Base-by-base conservation (phyloP, 345 rosid genomes). In the Rubroshorea leprosula region DNA sequence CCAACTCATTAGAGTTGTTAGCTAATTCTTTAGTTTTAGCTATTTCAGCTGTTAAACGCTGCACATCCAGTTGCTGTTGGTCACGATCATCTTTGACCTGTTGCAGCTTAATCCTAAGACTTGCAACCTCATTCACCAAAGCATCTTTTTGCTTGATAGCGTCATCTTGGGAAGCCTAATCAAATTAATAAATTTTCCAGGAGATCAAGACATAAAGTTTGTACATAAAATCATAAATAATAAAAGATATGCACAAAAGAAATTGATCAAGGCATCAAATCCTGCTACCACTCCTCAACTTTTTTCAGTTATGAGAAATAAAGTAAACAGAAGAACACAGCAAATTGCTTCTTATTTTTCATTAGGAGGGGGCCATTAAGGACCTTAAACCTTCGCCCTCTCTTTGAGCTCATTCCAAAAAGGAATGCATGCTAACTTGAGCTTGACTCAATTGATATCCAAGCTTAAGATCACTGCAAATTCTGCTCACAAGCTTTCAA, bases 161-260 rank as follows among this genome's bases (percentile, higher is more conserved):
- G 45, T 89, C 96, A 21, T 89, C 91, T 65, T 79, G 85, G 63
- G 92, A 82, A 68, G 74, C 86, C 99, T 92, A 72, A 54, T 48
- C 26, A 51, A 51, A 29, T 18, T 25, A 49, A 60, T 60, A 45
- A 24, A 67, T n/a, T 57, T 51, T 52, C 15, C 47, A 23, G 54
- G 60, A 68, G 35, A 56, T 35, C 12, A 35, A 35, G 12, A 13
- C 7, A 3, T 35, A 35, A 51, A 5, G 23, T 50, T 56, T 66
- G 35, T 52, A 51, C 7, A 15, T 16, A 21, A 38, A 10, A 46
- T 35, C 9, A 4, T 3, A 29, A 29, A 29, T 35, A 3, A 4
- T 3, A 29, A 29, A 29, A 9, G 9, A 29, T 29, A 6, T 35
- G 41, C 41, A 35, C 7, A 4, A 6, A 35, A 35, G 41, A 35